Conservation (phyloP, 495 filamentous ascomycete genomes). For the Hypoxylon intermedium region DNA sequence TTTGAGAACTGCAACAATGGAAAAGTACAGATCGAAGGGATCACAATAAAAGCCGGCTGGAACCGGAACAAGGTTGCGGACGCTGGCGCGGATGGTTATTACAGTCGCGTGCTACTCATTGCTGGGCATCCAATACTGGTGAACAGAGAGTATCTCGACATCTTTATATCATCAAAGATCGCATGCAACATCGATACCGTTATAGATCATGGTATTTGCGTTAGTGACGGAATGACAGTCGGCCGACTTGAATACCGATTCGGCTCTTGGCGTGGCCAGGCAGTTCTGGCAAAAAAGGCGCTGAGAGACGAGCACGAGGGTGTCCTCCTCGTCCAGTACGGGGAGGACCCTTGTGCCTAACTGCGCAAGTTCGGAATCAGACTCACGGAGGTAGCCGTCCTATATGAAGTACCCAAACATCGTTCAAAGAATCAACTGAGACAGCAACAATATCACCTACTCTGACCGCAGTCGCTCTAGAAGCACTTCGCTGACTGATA, state of each 20-base stretch:
- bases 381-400: no score
- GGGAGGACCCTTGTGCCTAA: neutral
- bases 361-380: no score
- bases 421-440: no score
- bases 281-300: neutral
- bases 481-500: no score
- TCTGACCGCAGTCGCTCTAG: no score
- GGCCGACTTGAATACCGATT: neutral
- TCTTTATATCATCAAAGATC: constrained; percentile 5
- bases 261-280: neutral
- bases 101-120: constrained; percentile 13
- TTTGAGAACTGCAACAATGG: neutral
- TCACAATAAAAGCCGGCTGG: neutral
- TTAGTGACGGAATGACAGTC: neutral
- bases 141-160: constrained; percentile 6
- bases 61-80: constrained; percentile 4
- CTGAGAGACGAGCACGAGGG: neutral
- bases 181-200: constrained; percentile 24
- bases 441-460: no score
- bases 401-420: no score
- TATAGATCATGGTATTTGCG: neutral
- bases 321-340: neutral
- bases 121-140: constrained; percentile 7
- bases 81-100: neutral
- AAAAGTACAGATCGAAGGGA: neutral